Conservation (phyloP, 2,329 filamentous ascomycete genomes). For the Dactylellina cionopaga region DNA sequence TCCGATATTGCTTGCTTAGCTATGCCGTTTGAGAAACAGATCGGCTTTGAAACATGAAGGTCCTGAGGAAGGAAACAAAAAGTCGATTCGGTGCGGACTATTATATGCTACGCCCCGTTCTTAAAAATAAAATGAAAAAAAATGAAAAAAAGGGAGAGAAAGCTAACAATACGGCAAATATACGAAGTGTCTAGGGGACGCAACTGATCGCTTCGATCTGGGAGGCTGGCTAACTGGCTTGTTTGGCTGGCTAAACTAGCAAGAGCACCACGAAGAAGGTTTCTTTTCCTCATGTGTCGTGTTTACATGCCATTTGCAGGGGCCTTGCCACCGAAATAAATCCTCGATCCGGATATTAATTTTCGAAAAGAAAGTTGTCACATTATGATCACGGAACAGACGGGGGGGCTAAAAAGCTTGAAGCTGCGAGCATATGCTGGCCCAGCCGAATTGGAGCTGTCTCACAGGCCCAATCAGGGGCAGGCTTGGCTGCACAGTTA, state of each 20-base stretch:
- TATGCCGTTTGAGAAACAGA: neutral
- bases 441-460: constrained; percentile 29
- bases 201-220: too few species aligned
- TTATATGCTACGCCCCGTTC: constrained; percentile 42
- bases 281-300: constrained; percentile 22
- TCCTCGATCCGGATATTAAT: constrained; percentile 13
- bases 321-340: constrained; percentile 25
- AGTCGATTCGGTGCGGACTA: constrained; percentile 26
- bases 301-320: constrained; percentile 50
- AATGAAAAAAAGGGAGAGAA: too few species aligned
- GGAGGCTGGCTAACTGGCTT: neutral
- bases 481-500: constrained; percentile 11
- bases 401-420: constrained; percentile 21
- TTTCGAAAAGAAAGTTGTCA: constrained; percentile 22
- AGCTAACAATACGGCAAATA: too few species aligned
- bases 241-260: constrained; percentile 10
- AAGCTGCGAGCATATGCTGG: constrained; percentile 45
- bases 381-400: constrained; percentile 29
- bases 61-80: neutral
- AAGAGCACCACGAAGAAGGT: too few species aligned
- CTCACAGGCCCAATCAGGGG: constrained; percentile 40
- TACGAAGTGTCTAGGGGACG: too few species aligned
- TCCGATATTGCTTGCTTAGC: neutral
- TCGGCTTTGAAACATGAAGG: neutral
- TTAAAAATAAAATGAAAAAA: neutral